These are phyloP conservation scores for Glonium stellatum DNA, from an alignment of 495 filamentous ascomycete genomes.

Conservation along the genomic window DNA sequence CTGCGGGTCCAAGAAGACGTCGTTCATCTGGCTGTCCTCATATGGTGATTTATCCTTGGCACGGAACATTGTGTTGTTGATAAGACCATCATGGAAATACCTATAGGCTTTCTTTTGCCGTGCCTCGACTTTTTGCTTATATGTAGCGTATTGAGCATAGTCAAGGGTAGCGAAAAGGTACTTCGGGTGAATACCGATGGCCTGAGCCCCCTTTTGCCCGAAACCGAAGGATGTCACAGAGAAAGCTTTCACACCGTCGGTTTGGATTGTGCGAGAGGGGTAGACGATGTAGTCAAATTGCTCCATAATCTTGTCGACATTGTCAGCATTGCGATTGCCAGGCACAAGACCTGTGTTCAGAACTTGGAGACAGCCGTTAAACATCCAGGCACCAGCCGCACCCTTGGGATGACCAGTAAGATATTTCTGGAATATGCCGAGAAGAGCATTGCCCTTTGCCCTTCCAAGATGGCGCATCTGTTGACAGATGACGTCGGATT, in stretches of 20 bases:
- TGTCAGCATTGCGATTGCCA: constrained; percentile 96
- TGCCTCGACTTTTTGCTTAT: constrained; percentile 79
- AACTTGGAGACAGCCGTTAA: constrained; percentile 94
- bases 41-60: constrained; percentile 90
- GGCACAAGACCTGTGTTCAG: constrained; percentile 89
- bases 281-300: constrained; percentile 97
- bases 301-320: constrained; percentile 92
- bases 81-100: constrained; percentile 93
- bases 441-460: constrained; percentile 87
- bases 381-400: constrained; percentile 98
- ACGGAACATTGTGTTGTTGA: constrained; percentile 95
- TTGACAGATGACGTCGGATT: constrained; percentile 94
- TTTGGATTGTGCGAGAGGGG: constrained; percentile 90
- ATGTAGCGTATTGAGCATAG: constrained; percentile 69
- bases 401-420: constrained; percentile 98
- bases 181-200: constrained; percentile 90
- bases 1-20: constrained; percentile 91
- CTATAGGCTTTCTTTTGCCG: constrained; percentile 97
- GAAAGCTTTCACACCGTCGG: constrained; percentile 96
- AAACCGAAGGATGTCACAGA: constrained; percentile 98
- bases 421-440: constrained; percentile 99
- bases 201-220: constrained; percentile 97
- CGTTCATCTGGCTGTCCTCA: constrained; percentile 72
- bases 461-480: constrained; percentile 93
- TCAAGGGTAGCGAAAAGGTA: constrained; percentile 96